These are phyloP conservation scores for Boletus pseudo-olivaceus DNA, from an alignment of 768 basidiomycete genomes.

Conservation along the genomic window DNA sequence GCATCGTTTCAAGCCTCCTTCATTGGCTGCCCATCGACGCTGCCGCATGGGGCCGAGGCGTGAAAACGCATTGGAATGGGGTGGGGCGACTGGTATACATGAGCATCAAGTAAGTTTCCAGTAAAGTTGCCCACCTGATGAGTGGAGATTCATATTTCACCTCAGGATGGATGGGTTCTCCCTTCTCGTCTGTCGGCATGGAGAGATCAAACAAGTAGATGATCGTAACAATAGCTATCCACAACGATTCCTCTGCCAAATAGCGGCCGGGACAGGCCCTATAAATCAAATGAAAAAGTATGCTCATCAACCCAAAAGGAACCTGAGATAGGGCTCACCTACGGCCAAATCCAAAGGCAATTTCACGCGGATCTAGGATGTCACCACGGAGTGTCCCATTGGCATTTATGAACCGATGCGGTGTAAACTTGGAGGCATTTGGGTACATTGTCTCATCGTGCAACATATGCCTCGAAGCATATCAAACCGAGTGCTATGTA, in stretches of 20 bases:
- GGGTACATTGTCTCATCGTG: not conserved
- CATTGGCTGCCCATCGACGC: not conserved
- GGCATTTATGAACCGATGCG: not conserved
- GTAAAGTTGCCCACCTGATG: not conserved
- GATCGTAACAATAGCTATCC: not conserved
- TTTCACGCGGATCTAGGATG: constrained; percentile 2
- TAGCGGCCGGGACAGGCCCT: constrained; percentile 3
- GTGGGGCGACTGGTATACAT: not conserved
- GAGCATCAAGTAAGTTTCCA: not conserved
- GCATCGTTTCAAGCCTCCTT: not conserved
- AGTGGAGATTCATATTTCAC: not conserved
- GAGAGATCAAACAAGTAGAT: constrained; percentile 1
- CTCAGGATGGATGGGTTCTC: not conserved
- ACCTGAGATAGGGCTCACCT: not conserved
- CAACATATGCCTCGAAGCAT: constrained; percentile 4
- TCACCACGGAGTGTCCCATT: not conserved
- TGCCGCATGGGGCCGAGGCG: not conserved
- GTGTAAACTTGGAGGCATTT: constrained; percentile 2
- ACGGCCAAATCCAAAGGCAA: constrained; percentile 7
- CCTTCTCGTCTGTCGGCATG: not conserved
- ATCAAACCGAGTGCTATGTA: not conserved
- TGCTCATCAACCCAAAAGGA: too few species aligned
- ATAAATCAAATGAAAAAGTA: too few species aligned
- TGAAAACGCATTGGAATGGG: not conserved
- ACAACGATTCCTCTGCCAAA: constrained; percentile 4